Conservation (phyloP, 257 asterid species). For the Plantago major region DNA sequence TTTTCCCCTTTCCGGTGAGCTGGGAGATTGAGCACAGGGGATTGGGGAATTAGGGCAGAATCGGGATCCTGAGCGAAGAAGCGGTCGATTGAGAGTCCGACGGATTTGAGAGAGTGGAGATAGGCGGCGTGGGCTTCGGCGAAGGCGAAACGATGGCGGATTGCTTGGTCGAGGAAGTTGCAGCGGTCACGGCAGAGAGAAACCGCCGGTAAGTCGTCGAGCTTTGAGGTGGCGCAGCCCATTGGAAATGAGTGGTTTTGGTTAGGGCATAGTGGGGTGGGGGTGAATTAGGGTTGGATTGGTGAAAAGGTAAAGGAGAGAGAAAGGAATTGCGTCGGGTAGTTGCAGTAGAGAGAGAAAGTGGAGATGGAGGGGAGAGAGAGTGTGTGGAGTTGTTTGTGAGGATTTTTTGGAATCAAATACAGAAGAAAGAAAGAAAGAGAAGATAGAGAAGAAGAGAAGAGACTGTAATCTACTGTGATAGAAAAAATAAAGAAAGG, state of each 20-base stretch:
- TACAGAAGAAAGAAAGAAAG: too few species aligned
- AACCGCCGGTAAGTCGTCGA: conserved; percentile 86
- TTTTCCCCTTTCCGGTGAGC: conserved; percentile 48
- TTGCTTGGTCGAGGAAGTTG: conserved; percentile 70
- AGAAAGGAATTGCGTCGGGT: conserved; percentile 33
- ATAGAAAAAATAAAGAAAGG: too few species aligned
- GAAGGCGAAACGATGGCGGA: conserved; percentile 72
- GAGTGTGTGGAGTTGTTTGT: too few species aligned
- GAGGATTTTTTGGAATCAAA: too few species aligned
- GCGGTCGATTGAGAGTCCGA: conserved; percentile 60
- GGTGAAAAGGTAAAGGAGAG: conserved; percentile 20
- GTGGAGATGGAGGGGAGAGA: too few species aligned
- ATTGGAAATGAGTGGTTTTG: conserved; percentile 22
- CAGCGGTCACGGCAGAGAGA: conserved; percentile 83
- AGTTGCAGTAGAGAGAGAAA: conserved; percentile 18
- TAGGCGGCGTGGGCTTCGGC: conserved; percentile 80
- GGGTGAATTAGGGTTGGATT: conserved; percentile 33
- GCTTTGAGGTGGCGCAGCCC: conserved; percentile 91
- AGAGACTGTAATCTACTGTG: too few species aligned
- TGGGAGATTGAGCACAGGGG: conserved; percentile 68
- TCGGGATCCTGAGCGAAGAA: conserved; percentile 65
- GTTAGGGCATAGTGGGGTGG: conserved; percentile 31
- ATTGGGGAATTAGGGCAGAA: conserved; percentile 25
- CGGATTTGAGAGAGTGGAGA: conserved; percentile 58
- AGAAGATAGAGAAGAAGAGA: too few species aligned